phyloP scores from a whole-genome alignment of 441 rosid genomes.

The Rhodomyrtus psidioides region DNA sequence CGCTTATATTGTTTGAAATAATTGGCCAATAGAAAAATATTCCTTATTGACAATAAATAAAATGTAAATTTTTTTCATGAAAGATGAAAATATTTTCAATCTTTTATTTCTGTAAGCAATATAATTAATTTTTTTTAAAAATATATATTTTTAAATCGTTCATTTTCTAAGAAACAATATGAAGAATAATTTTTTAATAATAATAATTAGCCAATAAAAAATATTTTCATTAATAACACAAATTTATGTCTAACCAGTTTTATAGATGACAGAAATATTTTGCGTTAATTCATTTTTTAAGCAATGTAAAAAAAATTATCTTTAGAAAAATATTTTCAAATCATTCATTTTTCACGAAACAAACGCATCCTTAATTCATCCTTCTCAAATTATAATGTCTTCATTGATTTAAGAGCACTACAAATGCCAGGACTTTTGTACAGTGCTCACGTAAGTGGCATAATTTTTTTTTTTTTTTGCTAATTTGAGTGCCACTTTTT shows the following conservation, averaged over 20 bases:
- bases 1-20: fast-evolving
- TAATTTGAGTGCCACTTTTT: too few relatives aligned
- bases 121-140: background rate
- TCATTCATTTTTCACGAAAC: background rate
- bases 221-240: background rate
- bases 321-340: background rate
- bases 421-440: too few relatives aligned
- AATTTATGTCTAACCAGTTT: background rate
- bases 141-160: background rate
- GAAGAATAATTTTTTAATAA: too few relatives aligned
- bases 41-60: background rate
- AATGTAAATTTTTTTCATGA: background rate
- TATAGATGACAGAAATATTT: too few relatives aligned
- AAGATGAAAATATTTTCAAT: background rate
- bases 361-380: background rate
- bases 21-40: background rate
- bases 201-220: too few relatives aligned
- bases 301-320: background rate
- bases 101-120: background rate
- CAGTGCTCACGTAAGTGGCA: too few relatives aligned
- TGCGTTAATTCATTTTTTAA: background rate
- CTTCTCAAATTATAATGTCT: background rate
- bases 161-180: too few relatives aligned
- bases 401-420: background rate
- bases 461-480: too few relatives aligned